These are phyloP conservation scores for Aspergillus carbonarius DNA, from an alignment of 2,329 filamentous ascomycete species.

Conservation along the genomic window DNA sequence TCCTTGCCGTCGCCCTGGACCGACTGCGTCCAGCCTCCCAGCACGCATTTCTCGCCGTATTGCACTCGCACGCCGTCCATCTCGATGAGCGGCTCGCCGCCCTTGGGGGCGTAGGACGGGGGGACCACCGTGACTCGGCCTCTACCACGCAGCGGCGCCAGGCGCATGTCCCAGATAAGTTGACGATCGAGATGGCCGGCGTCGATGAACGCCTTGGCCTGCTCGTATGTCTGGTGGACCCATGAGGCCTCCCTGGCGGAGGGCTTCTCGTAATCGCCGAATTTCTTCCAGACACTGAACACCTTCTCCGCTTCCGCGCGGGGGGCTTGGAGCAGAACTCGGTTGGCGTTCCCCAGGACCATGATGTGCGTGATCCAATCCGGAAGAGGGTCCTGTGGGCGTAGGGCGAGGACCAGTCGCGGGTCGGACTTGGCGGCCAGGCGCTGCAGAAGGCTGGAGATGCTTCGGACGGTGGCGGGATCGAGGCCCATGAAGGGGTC, in stretches of 20 bases:
- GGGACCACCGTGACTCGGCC: conserved; percentile 5
- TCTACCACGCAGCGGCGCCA: conserved; percentile 18
- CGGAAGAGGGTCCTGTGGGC: conserved; percentile 83
- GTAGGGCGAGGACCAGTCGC: conserved; percentile 71
- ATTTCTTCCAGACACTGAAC: conserved; percentile 31
- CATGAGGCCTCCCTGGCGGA: background rate
- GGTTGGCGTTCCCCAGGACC: conserved; percentile 66
- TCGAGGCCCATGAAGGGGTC: conserved; percentile 97
- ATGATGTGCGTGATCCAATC: conserved; percentile 87
- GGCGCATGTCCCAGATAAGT: conserved; percentile 25
- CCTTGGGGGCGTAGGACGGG: conserved; percentile 11
- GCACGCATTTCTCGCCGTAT: conserved; percentile 73
- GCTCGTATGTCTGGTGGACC: conserved; percentile 9
- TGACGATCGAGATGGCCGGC: conserved; percentile 25
- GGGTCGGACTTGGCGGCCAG: conserved; percentile 68
- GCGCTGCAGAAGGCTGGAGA: conserved; percentile 69
- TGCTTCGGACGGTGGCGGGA: conserved; percentile 70
- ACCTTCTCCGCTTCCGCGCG: conserved; percentile 60
- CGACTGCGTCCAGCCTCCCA: conserved; percentile 75
- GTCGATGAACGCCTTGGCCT: conserved; percentile 18
- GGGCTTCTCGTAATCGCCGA: conserved; percentile 6
- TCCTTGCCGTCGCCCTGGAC: conserved; percentile 50
- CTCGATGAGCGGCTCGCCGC: conserved; percentile 73
- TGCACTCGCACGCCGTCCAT: conserved; percentile 81
- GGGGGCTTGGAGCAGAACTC: conserved; percentile 64